A percentile compares a stretch with the other conserved stretches of the same genome.
phyloP scores from a whole-genome alignment of 2,329 filamentous ascomycete species.

The Fonsecaea pugnacius region DNA sequence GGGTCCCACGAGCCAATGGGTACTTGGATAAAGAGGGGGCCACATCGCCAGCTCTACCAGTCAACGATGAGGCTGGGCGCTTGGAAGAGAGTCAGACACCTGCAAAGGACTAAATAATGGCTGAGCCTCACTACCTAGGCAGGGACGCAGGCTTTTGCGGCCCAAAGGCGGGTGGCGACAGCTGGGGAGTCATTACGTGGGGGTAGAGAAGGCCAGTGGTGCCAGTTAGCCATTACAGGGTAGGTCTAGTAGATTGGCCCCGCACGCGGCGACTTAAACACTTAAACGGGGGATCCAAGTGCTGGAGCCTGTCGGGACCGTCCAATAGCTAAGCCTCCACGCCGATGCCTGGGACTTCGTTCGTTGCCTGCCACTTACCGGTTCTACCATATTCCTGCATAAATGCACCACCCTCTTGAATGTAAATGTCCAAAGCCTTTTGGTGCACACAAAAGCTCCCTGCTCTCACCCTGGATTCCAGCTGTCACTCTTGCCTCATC shows the following conservation, averaged over 20 bases:
- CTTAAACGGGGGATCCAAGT: background rate
- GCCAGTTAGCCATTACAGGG: background rate
- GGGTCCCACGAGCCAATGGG: background rate
- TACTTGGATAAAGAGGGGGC: background rate
- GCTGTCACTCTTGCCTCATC: background rate
- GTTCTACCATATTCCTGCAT: constrained; percentile 5
- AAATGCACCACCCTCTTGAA: constrained; percentile 1
- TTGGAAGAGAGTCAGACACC: background rate
- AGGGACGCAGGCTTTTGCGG: background rate
- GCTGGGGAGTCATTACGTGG: constrained; percentile 7
- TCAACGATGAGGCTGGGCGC: background rate
- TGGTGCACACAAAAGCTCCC: background rate
- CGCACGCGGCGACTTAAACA: background rate
- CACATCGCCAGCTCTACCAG: background rate
- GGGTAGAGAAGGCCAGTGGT: background rate
- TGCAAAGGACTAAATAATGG: constrained; percentile 6
- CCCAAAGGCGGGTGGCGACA: constrained; percentile 4
- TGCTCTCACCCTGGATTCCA: background rate
- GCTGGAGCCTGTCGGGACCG: background rate
- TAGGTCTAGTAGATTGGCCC: background rate
- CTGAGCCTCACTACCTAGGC: background rate
- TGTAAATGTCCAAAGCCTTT: background rate
- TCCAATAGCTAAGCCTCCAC: constrained; percentile 6
- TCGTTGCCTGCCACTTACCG: constrained; percentile 7
- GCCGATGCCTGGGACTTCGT: constrained; percentile 7